A percentile compares a stretch with the other conserved stretches of the same genome.
phyloP scores from a whole-genome alignment of 371 early-diverging fungal species.

The Mortierella sp. region DNA sequence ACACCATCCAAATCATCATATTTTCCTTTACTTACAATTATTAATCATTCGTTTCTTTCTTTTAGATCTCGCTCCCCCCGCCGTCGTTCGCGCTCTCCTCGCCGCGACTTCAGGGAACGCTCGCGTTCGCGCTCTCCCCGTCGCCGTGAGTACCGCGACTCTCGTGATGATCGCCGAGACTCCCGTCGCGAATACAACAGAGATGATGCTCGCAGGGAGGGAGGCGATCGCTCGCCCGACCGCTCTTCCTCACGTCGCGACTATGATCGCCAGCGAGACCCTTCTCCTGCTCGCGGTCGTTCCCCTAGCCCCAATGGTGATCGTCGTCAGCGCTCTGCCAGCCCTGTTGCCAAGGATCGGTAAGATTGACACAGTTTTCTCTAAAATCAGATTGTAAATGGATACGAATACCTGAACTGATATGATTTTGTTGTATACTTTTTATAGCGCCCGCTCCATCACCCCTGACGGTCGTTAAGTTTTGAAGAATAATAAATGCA shows the following conservation, averaged over 20 bases:
- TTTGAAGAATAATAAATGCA: not conserved
- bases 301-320: conserved; percentile 24
- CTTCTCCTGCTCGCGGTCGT: conserved; percentile 17
- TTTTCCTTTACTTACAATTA: not conserved
- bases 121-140: conserved; percentile 27
- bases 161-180: conserved; percentile 15
- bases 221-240: conserved; percentile 15
- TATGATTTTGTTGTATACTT: not conserved
- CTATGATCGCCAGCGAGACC: conserved; percentile 18
- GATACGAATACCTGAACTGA: not conserved
- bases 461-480: conserved; percentile 29
- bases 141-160: conserved; percentile 24
- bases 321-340: conserved; percentile 17
- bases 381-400: not conserved
- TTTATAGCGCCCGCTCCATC: conserved; percentile 17
- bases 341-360: conserved; percentile 22
- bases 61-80: conserved; percentile 51
- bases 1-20: not conserved
- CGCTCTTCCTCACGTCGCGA: conserved; percentile 21
- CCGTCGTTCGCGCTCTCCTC: conserved; percentile 51
- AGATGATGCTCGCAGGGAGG: conserved; percentile 16
- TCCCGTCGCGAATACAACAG: conserved; percentile 16
- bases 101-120: conserved; percentile 29
- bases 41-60: not conserved
- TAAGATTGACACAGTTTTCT: not conserved